Evolutionary conservation across 1,284 basidiomycete genomes (phyloP).

Genomic region (Boletus hoseneyae): DNA sequence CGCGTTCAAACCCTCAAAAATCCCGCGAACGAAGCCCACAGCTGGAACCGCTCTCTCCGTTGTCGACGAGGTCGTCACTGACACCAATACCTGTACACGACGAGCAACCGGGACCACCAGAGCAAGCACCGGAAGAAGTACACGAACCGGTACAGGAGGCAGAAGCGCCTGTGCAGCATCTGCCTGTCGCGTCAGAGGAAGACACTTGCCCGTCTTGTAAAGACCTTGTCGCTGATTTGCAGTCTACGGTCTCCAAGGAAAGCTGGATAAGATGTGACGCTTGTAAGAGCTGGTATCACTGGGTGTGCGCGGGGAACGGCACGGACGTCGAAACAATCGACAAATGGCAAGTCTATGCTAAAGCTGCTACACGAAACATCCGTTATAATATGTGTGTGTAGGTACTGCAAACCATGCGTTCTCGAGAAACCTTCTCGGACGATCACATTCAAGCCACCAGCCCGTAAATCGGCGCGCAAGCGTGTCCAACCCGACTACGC

Average conservation of each 20-base stretch:
- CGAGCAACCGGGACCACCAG: constrained; percentile 19
- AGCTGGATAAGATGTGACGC: constrained; percentile 72
- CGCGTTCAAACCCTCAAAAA: constrained; percentile 30
- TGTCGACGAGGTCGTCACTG: constrained; percentile 31
- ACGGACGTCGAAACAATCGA: constrained; percentile 58
- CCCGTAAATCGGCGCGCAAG: constrained; percentile 76
- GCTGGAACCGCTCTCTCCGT: constrained; percentile 28
- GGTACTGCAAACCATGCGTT: constrained; percentile 70
- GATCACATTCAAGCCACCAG: constrained; percentile 71
- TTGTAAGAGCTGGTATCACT: constrained; percentile 80
- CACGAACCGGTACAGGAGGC: constrained; percentile 16
- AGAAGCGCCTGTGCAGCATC: constrained; percentile 14
- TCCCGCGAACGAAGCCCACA: constrained; percentile 27
- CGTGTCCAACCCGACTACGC: constrained; percentile 72
- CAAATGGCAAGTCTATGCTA: constrained; percentile 47
- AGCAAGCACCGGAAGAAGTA: constrained; percentile 23
- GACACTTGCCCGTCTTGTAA: constrained; percentile 46
- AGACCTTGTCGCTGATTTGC: constrained; percentile 26
- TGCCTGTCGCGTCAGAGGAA: constrained; percentile 22
- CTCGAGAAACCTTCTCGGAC: constrained; percentile 53
- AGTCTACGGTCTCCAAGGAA: constrained; percentile 48
- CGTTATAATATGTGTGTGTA: constrained; percentile 31
- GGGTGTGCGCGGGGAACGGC: constrained; percentile 71
- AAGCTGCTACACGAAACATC: constrained; percentile 8
- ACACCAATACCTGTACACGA: constrained; percentile 30